phyloP scores from a whole-genome alignment of 805 yeast species.

The Teunomyces kruisii region DNA sequence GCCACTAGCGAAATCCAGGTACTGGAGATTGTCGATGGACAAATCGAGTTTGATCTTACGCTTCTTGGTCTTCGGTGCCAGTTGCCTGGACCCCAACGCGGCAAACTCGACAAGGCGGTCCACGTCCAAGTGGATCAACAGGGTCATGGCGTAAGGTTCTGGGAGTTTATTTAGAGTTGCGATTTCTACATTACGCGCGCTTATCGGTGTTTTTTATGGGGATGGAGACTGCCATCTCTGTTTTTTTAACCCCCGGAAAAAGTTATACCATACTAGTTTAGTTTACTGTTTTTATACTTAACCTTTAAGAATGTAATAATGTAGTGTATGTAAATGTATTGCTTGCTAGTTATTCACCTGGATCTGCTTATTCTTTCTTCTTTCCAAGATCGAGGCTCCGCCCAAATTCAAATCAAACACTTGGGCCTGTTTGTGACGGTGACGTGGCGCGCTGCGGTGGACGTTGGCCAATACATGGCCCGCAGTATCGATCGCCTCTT shows the following conservation, averaged over 20 bases:
- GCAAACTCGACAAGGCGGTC: conserved; percentile 10
- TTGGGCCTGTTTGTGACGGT: conserved; percentile 8
- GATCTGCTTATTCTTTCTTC: conserved; percentile 30
- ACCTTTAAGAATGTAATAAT: background rate
- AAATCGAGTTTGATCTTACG: conserved; percentile 10
- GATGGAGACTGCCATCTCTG: too few relatives aligned
- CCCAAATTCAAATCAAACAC: conserved; percentile 48
- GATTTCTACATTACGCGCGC: too few relatives aligned
- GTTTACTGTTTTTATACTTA: too few relatives aligned
- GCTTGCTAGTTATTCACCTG: conserved; percentile 3
- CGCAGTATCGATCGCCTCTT: conserved; percentile 11
- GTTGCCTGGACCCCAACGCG: background rate
- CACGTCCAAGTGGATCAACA: conserved; percentile 16
- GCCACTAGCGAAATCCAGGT: conserved; percentile 12
- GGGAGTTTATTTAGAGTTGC: too few relatives aligned
- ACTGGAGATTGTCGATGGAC: conserved; percentile 16
- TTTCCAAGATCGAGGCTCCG: conserved; percentile 54
- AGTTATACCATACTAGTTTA: too few relatives aligned
- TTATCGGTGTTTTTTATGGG: too few relatives aligned
- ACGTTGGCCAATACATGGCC: conserved; percentile 11
- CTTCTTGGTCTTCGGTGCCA: conserved; percentile 5
- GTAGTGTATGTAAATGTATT: background rate
- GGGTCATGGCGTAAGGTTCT: background rate
- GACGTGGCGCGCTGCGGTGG: conserved; percentile 12
- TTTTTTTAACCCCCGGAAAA: too few relatives aligned